Percentiles rank a stretch among this genome's conserved stretches.
Evolutionary conservation across 2,329 filamentous ascomycete genomes (phyloP).

Genomic region (Penicillium sp.): DNA sequence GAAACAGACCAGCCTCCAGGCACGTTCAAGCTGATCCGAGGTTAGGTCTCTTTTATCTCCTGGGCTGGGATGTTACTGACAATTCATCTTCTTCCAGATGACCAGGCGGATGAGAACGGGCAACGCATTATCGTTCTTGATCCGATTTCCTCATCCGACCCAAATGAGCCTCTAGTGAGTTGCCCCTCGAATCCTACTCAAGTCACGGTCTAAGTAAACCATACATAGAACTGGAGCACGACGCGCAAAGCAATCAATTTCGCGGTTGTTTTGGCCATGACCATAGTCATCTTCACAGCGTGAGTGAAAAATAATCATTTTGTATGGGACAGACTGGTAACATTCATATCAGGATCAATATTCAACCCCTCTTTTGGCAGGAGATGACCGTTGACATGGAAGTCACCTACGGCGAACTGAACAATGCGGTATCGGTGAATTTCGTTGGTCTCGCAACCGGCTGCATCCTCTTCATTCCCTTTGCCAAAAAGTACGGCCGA

Average conservation of each 20-base stretch:
- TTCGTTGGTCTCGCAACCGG: conserved; percentile 46
- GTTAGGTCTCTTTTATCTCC: conserved; percentile 3
- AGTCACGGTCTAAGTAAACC: not conserved
- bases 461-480: conserved; percentile 47
- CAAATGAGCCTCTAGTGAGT: conserved; percentile 35
- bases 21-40: conserved; percentile 27
- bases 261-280: conserved; percentile 43
- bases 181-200: not conserved
- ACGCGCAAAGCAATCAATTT: conserved; percentile 45
- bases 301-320: conserved; percentile 3
- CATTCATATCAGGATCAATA: conserved; percentile 30
- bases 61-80: not conserved
- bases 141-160: conserved; percentile 36
- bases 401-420: conserved; percentile 43
- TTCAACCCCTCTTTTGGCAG: conserved; percentile 47
- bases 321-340: not conserved
- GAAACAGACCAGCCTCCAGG: conserved; percentile 21
- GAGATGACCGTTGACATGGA: conserved; percentile 47
- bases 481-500: conserved; percentile 49
- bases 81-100: conserved; percentile 6
- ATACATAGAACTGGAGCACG: conserved; percentile 46
- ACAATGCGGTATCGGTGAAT: conserved; percentile 48
- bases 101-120: conserved; percentile 6
- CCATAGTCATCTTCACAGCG: conserved; percentile 44
- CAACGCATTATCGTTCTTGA: conserved; percentile 32